Base-by-base conservation (phyloP, 805 yeast genomes). In the Candida tammaniensis region DNA sequence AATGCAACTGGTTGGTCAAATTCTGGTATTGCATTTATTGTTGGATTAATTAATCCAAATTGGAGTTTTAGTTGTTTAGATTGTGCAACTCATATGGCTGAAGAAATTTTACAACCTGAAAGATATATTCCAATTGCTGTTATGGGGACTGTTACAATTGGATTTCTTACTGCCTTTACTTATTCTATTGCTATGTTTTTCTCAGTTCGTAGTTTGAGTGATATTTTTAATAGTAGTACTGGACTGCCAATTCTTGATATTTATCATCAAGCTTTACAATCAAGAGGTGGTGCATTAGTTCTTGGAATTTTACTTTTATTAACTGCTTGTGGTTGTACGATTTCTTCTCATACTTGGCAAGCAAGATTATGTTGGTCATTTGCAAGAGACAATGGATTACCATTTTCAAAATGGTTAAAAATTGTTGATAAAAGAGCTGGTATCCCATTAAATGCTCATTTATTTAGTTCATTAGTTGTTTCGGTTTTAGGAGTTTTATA, bases 311-410 rank as follows among this genome's bases (percentile, higher is more conserved):
- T 64, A 35, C 52, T 64, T 19, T 52, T 61, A 30, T 42, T 59
- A 26, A 61, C 68, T 31, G 67, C 62, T 17, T 44, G 47, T 26
- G 68, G 68, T 2, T 62, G 68, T 47, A 64, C 66, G 19, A 56
- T 63, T 35, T 51, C 63, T 22, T 60, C 63, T 29, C 68, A 63
- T 49, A 64, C 70, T 16, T 64, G 68, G 69, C 70, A 64, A 54
- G 61, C 69, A 17, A 55, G 70, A 50, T 51, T 64, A 39, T 61
- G 68, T 44, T 64, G 69, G 69, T 59, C 68, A 8, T 64, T 64
- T 47, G 54, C 65, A 31, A 58, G 70, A 55, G 70, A 64, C 55
- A 57, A 61, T 37, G 70, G 70, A 9, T 56, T 64, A 46, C 70
- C 70, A n/a, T 57, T 51, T 30, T 61, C 68, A 41, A 61, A 59